Evolutionary conservation across 805 yeast species (phyloP), one percentile per base, ranked within the genome.

Genomic region (Scheffersomyces coipomensis): DNA sequence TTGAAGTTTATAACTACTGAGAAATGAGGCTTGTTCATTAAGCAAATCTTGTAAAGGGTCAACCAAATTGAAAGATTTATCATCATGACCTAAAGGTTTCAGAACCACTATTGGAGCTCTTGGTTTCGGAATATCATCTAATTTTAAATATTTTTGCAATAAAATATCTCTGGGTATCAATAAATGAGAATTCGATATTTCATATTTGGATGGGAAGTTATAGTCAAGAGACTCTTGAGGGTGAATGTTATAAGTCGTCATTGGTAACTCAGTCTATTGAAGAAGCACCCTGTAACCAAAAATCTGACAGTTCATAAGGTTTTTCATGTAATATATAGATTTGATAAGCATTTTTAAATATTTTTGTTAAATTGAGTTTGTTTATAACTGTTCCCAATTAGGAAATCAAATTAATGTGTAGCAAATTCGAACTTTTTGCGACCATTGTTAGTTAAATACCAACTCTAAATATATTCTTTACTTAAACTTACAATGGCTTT

Each of bases 1-100:
- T 15, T 40, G 37, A 22, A 58, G 29, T 26, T 46, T 31, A 36
- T 47, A 51, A 13, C 29, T 36, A 2, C 37, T 32, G 3, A 57
- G 46, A 5, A 33, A 40, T n/a, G 35, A 34, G 35, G 40, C 36
- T 38, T 51, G 51, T 26, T 53, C 54, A 3, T 23, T 34, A 5
- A 59, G 45, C 22, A 60, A 40, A n/a, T 46, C 50, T 10, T 46
- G 49, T 16, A 60, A 46, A 2, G 64, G 63, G 29, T 56, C 58
- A n/a, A n/a, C n/a, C n/a, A n/a, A n/a, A 4, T 38, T 45, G 17
- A 43, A 33, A 18, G 25, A 38, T 2, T 35, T 37, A 11, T 22
- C 27, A 29, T 33, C 15, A 15, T 18, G n/a, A 23, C n/a, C 16
- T 24, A 37, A 30, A 2, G 60, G 59, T 18, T 29, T 33, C 6